Percentiles rank a stretch among this genome's conserved stretches.
Evolutionary conservation across 192 early-diverging fungal genomes (phyloP).

Genomic region (Helicostylum pulchrum): DNA sequence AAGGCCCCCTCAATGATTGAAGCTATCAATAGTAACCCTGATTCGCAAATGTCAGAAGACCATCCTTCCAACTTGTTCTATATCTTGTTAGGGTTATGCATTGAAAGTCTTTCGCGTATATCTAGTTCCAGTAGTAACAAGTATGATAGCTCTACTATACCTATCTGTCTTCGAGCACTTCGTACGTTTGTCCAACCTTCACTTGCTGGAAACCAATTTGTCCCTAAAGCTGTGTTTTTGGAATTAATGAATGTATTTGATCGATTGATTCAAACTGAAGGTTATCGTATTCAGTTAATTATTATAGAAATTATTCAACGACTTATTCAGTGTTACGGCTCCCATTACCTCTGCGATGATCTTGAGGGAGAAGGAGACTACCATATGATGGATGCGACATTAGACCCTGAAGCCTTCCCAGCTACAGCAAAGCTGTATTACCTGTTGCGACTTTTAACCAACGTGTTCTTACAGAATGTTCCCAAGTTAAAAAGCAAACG

Average conservation of each 20-base stretch:
- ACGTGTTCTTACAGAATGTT: conserved; percentile 45
- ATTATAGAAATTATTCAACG: conserved; percentile 52
- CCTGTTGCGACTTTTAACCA: conserved; percentile 38
- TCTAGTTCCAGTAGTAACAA: conserved; percentile 34
- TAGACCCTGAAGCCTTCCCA: conserved; percentile 35
- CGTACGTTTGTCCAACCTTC: conserved; percentile 51
- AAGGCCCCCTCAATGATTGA: conserved; percentile 44
- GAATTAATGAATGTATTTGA: conserved; percentile 73
- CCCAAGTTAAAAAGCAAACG: conserved; percentile 34
- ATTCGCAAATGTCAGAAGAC: conserved; percentile 14
- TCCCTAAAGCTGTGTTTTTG: conserved; percentile 53
- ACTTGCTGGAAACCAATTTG: conserved; percentile 34
- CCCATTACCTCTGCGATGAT: conserved; percentile 38
- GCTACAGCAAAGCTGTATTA: conserved; percentile 41
- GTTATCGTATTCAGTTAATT: conserved; percentile 50
- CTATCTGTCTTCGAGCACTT: conserved; percentile 51
- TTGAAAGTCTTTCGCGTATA: conserved; percentile 53
- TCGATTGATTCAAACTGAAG: conserved; percentile 68
- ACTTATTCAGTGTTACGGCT: conserved; percentile 41
- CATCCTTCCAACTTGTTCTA: conserved; percentile 46
- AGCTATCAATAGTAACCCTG: conserved; percentile 36
- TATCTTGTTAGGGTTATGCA: conserved; percentile 70
- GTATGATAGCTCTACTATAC: conserved; percentile 37
- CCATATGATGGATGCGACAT: conserved; percentile 19
- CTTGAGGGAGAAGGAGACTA: conserved; percentile 25